Evolutionary conservation across 495 filamentous ascomycete genomes (phyloP), one percentile per base, ranked within the genome.

Genomic region (Bathelium albidoporum): DNA sequence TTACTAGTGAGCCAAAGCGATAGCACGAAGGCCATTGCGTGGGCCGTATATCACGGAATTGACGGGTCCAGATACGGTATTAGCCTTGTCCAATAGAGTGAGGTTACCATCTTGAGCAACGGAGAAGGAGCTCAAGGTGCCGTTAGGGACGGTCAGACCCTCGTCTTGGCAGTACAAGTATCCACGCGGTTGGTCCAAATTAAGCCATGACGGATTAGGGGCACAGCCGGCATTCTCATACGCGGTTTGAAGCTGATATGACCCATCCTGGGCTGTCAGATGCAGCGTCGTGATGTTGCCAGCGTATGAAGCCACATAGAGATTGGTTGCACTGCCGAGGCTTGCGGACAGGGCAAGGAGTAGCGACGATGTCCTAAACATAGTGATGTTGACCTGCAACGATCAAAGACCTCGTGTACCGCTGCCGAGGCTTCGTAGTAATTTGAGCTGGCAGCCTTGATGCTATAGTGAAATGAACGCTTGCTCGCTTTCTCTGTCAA

Each of bases 91-190:
- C 32, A 72, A 31, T 32, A 49, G 28, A 14, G 65, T 70, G 18
- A 77, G 61, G 5, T 31, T 60, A 41, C 75, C 75, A 58, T 72
- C 68, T 1, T 32, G 14, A 49, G 44, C 64, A 44, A 68, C 68
- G 16, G 43, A 64, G 61, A 71, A 71, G 5, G 73, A 71, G 66
- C 62, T 72, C 55, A 77, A 60, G 32, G 70, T 70, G 53, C 73
- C 73, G 58, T 74, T 76, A 31, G 66, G 61, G 2, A 66, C 67
- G 5, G 52, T 45, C 20, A 69, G 65, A 12, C 67, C 74, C 61
- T 77, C 74, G 60, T 75, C 72, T 12, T 75, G 28, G 66, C 73
- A 76, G 66, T 65, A 71, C 9, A 77, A 66, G n/a, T 64, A 62
- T 36, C 65, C 59, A 44, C 61, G 63, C 26, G 65, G 31, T 12